Evolutionary conservation across 2,329 filamentous ascomycete species (phyloP), one percentile per base, ranked within the genome.

Genomic region (Penicillium decumbens): DNA sequence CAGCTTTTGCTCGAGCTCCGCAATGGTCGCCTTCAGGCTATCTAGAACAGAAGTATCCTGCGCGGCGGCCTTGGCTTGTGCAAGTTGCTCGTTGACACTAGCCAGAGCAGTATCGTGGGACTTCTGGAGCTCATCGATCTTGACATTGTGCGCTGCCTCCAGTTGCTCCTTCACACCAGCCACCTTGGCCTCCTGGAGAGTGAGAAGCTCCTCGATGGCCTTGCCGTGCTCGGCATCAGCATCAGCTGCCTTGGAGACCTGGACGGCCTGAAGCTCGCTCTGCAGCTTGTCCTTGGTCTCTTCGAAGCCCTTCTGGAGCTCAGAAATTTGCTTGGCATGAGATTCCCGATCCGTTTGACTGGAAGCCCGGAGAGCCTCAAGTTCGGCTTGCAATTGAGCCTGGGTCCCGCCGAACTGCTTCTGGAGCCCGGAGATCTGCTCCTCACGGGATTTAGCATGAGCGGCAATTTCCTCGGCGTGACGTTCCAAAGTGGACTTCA

Each of bases 1-100:
- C 51, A 85, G 71, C 66, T 85, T 82, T 61, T 83, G 80, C 61
- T 89, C 82, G 54, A 89, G 75, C 40, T 76, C 75, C 6, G 64
- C 65, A 58, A 74, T 68, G 29, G 69, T 66, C 15, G 71, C 66
- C 59, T 74, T 74, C 40, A 73, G 52, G 9, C 53, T 49, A 47
- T 74, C 70, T 25, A 70, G 41, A 8, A 51, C 58, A 23, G 71
- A 70, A 4, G 65, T 72, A 52, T 73, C 70, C 30, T 67, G 63
- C 20, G 62, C 65, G 20, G 66, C 63, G 15, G 65, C 56, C 46
- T 69, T 66, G 8, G 68, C 69, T 41, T 68, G 58, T 15, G 56
- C 53, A 35, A 73, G 63, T 43, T 73, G 64, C 12, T 65, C 58
- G n/a, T 65, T 64, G 30, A 65, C 59, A 25, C 62, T 64, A 10